These are phyloP conservation scores for Dryas alaskensis DNA, from an alignment of 306 rosid species.

Conservation along the genomic window DNA sequence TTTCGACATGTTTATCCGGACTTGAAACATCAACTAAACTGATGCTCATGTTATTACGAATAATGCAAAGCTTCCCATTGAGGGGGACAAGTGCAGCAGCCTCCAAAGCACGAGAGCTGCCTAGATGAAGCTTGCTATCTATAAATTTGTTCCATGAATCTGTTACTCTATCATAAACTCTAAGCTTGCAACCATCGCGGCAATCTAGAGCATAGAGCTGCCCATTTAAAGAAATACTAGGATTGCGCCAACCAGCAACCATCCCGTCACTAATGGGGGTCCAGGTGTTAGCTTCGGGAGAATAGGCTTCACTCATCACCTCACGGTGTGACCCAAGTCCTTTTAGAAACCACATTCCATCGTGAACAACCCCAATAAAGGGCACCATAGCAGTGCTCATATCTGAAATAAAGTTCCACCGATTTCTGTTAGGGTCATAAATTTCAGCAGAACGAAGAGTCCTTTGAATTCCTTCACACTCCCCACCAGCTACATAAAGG, in stretches of 20 bases:
- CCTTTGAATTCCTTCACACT: slow-evolving; percentile 96
- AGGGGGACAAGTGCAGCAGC: slow-evolving; percentile 98
- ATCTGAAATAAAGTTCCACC: slow-evolving; percentile 92
- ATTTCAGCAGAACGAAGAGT: slow-evolving; percentile 95
- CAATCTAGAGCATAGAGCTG: slow-evolving; percentile 89
- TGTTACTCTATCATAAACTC: slow-evolving; percentile 68
- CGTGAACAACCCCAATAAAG: slow-evolving; percentile 91
- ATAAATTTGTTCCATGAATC: slow-evolving; percentile 94
- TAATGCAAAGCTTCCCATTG: slow-evolving; percentile 90
- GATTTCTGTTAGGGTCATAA: slow-evolving; percentile 79
- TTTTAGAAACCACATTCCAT: slow-evolving; percentile 87
- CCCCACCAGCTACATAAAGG: slow-evolving; percentile 98
- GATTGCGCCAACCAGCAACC: slow-evolving; percentile 95
- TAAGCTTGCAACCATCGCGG: slow-evolving; percentile 91
- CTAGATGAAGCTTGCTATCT: slow-evolving; percentile 96
- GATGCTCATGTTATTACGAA: slow-evolving; percentile 97
- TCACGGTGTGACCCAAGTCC: slow-evolving; percentile 92
- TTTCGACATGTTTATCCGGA: slow-evolving; percentile 66
- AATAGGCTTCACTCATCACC: slow-evolving; percentile 86
- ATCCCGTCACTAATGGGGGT: slow-evolving; percentile 71
- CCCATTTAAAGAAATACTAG: slow-evolving; percentile 84
- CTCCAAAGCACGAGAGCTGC: slow-evolving; percentile 81
- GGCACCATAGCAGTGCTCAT: slow-evolving; percentile 99
- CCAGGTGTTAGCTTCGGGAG: slow-evolving; percentile 93
- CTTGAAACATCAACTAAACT: slow-evolving; percentile 82